Evolutionary conservation across 768 basidiomycete genomes (phyloP).

Genomic region (Tubosaeta sp.): DNA sequence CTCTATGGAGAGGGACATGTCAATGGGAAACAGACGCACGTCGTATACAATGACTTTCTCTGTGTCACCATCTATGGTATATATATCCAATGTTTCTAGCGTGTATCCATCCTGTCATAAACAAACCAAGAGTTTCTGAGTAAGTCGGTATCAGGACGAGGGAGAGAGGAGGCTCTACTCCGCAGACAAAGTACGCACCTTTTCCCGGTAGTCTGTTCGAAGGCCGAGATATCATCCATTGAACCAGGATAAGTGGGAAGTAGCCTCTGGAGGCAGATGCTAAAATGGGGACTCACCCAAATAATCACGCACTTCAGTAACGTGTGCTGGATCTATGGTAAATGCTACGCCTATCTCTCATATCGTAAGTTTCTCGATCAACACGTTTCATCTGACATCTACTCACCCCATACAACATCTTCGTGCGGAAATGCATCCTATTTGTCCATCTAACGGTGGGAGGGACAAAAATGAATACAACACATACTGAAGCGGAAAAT

Average conservation of each 20-base stretch:
- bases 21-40: slow-evolving; percentile 26
- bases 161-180: background rate
- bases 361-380: background rate
- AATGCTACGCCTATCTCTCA: slow-evolving; percentile 67
- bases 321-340: slow-evolving; percentile 76
- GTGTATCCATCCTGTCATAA: slow-evolving; percentile 80
- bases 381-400: background rate
- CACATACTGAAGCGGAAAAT: slow-evolving; percentile 61
- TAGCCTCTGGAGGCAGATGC: background rate
- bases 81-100: slow-evolving; percentile 71
- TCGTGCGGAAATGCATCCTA: slow-evolving; percentile 32
- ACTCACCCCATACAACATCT: slow-evolving; percentile 61
- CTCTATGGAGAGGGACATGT: background rate
- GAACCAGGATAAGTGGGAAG: background rate
- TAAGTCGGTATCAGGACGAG: background rate
- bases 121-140: background rate
- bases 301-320: slow-evolving; percentile 75
- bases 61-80: slow-evolving; percentile 46
- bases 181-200: slow-evolving; percentile 40
- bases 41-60: slow-evolving; percentile 56
- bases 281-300: slow-evolving; percentile 52
- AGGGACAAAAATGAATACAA: background rate
- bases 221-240: background rate
- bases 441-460: background rate
- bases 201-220: slow-evolving; percentile 75